phyloP scores from a whole-genome alignment of 352 stramenopile genomes.

The Phytophthora crassamura region DNA sequence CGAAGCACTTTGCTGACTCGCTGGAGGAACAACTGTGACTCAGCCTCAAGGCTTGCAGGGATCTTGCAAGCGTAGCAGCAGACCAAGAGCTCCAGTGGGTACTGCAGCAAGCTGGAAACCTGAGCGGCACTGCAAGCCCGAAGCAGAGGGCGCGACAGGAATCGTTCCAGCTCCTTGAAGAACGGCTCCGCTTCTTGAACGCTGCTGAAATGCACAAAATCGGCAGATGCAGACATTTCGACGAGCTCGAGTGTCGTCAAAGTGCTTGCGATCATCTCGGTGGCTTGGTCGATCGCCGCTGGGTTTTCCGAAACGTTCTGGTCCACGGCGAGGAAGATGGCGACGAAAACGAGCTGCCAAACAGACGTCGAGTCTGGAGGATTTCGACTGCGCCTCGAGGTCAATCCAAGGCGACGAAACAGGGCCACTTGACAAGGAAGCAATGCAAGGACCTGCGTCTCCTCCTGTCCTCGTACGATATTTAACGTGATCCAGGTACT shows the following conservation, averaged over 20 bases:
- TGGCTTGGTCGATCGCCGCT: slow-evolving; percentile 31
- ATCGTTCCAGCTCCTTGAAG: slow-evolving; percentile 26
- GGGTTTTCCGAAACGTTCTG: not conserved
- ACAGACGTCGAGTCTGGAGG: slow-evolving; percentile 18
- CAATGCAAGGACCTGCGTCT: slow-evolving; percentile 34
- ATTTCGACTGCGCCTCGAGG: not conserved
- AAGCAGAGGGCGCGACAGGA: slow-evolving; percentile 29
- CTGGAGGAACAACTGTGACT: slow-evolving; percentile 34
- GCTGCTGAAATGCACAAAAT: slow-evolving; percentile 16
- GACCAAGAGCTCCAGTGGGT: slow-evolving; percentile 50
- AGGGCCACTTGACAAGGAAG: slow-evolving; percentile 62
- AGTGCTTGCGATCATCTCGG: slow-evolving; percentile 42
- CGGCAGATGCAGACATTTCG: slow-evolving; percentile 39
- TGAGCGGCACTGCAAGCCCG: slow-evolving; percentile 26
- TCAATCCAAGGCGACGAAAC: slow-evolving; percentile 44
- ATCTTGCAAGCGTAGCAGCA: slow-evolving; percentile 48
- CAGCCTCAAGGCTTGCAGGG: slow-evolving; percentile 1
- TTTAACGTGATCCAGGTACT: slow-evolving; percentile 54
- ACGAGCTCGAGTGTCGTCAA: slow-evolving; percentile 49
- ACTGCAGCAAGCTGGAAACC: slow-evolving; percentile 47
- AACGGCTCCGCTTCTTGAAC: slow-evolving; percentile 25
- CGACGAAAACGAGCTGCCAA: slow-evolving; percentile 45
- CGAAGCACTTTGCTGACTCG: slow-evolving; percentile 21
- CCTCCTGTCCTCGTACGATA: slow-evolving; percentile 30
- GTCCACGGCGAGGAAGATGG: slow-evolving; percentile 33